phyloP scores from a whole-genome alignment of 345 rosid species.

The Rhizophora apiculata region DNA sequence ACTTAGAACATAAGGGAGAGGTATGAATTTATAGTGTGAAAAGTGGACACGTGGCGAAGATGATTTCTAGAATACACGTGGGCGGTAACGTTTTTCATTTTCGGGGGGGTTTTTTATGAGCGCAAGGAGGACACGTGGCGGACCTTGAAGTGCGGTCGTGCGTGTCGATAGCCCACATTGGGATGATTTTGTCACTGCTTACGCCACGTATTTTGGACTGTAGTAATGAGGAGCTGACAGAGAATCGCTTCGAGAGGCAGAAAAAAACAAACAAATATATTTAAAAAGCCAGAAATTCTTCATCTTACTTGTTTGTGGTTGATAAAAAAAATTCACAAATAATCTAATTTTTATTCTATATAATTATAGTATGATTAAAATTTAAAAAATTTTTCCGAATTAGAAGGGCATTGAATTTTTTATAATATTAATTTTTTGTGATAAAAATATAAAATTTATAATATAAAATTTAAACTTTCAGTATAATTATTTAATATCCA shows the following conservation, averaged over 20 bases:
- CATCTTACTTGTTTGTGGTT: no score
- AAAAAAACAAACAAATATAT: no score
- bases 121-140: conserved; percentile 54
- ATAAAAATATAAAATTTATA: no score
- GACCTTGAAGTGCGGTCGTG: conserved; percentile 30
- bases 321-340: no score
- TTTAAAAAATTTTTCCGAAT: no score
- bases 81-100: conserved; percentile 27
- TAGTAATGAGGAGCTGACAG: conserved; percentile 15
- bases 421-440: no score
- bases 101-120: conserved; percentile 11
- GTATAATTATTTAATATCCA: no score
- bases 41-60: conserved; percentile 35
- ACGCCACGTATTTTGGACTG: conserved; percentile 65
- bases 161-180: conserved; percentile 36
- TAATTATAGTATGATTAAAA: no score
- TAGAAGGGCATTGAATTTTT: no score
- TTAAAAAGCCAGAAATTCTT: no score
- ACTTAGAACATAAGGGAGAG: conserved; percentile 43
- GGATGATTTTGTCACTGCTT: conserved; percentile 81
- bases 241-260: conserved; percentile 8
- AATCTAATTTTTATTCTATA: no score
- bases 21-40: conserved; percentile 47
- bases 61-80: conserved; percentile 46
- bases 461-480: no score